Evolutionary conservation across 805 yeast genomes (phyloP), one percentile per base, ranked within the genome.

Genomic region (Saccharomyces jurei): DNA sequence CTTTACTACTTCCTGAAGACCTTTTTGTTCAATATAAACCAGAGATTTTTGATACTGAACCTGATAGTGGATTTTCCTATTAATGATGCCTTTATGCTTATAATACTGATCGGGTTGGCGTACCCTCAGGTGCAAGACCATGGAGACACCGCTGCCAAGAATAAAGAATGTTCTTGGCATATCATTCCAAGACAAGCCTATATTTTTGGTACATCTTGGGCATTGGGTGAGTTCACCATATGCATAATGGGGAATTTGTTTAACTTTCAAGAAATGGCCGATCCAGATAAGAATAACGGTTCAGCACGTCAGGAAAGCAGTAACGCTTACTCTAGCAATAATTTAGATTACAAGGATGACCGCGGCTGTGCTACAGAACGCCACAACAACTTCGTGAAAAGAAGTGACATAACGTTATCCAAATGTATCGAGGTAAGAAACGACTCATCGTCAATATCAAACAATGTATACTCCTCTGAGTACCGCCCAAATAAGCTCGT

Each of bases 181-280:
- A 64, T 75, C n/a, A 71, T 72, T 2, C 75, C 73, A 46, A 65
- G 72, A 49, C 76, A 74, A 58, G 67, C 73, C 1, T 74, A 65
- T 52, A 54, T 74, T 6, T 74, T 73, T 56, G 78, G 77, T 3
- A 58, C 71, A 11, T 64, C 65, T 1, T 73, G 74, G 70, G 64
- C 73, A 31, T 41, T 72, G 10, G 65, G 67, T 44, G 77, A 74
- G 51, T 58, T 71, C 2, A 51, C 66, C 27, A 57, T 67, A 14
- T 58, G 70, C 31, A 55, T 69, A 2, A 30, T 63, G 6, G 63
- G 60, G 13, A 64, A 64, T 48, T 44, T 68, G 29, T 61, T 63
- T 41, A 55, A 54, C 48, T 70, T 60, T 50, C 65, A 62, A 54
- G 72, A 69, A 47, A 46, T 65, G 8, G 51, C 8, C 30, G 36